Conservation (phyloP, 495 filamentous ascomycete species). For the Massariosphaeria phaeospora region DNA sequence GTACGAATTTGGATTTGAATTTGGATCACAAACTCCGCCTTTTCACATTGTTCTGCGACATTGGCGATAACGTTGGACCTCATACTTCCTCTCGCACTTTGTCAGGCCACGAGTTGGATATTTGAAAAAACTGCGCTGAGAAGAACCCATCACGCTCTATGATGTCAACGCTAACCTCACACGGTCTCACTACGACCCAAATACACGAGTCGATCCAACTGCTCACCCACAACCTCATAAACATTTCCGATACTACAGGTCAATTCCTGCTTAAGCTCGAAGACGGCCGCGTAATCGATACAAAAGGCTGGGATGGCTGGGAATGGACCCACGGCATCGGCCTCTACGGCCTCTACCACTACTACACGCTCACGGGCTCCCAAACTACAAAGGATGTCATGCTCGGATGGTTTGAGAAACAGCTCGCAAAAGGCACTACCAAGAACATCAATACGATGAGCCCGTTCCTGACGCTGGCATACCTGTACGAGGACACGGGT, state of each 20-base stretch:
- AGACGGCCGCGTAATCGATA: conserved; percentile 71
- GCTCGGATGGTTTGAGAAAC: conserved; percentile 61
- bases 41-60: no score
- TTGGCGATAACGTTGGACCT: no score
- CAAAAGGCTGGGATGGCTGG: conserved; percentile 73
- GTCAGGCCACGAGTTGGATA: neutral
- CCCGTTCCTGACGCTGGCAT: conserved; percentile 64
- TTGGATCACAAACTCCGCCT: no score
- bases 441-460: conserved; percentile 83
- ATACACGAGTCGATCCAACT: conserved; percentile 55
- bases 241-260: conserved; percentile 65
- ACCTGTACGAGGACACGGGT: conserved; percentile 62
- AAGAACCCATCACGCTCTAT: conserved; percentile 1
- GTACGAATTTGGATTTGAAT: no score
- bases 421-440: conserved; percentile 63
- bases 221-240: conserved; percentile 62
- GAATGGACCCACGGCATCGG: conserved; percentile 80
- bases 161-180: conserved; percentile 16
- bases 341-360: conserved; percentile 72
- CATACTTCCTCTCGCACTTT: no score
- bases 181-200: conserved; percentile 12
- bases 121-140: neutral
- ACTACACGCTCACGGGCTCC: conserved; percentile 61
- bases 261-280: conserved; percentile 60
- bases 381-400: conserved; percentile 51